phyloP scores from a whole-genome alignment of 2,329 filamentous ascomycete genomes.

The Parafenestella ontariensis region DNA sequence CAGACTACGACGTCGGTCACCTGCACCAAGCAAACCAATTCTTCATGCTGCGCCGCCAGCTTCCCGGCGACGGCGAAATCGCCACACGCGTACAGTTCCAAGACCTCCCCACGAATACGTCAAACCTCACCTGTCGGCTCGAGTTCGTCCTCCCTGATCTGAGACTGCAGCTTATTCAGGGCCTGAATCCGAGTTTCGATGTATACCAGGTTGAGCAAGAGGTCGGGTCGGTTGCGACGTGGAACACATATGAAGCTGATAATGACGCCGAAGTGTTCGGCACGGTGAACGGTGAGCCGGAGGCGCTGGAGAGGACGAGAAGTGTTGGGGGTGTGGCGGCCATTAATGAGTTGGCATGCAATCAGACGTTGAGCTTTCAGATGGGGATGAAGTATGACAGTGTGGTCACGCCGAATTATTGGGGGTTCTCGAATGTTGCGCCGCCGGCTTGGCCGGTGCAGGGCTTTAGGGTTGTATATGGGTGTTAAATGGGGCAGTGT shows the following conservation, averaged over 20 bases:
- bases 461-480: constrained; percentile 35
- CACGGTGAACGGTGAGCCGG: constrained; percentile 27
- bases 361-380: constrained; percentile 38
- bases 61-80: constrained; percentile 23
- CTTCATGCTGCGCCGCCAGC: constrained; percentile 40
- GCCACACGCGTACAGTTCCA: constrained; percentile 36
- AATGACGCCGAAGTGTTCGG: constrained; percentile 23
- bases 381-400: constrained; percentile 37
- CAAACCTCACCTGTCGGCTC: constrained; percentile 32
- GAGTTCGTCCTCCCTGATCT: constrained; percentile 32
- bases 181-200: constrained; percentile 32
- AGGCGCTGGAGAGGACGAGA: constrained; percentile 20
- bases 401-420: constrained; percentile 31
- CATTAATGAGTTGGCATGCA: constrained; percentile 27
- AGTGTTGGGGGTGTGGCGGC: constrained; percentile 24
- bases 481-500: constrained; percentile 23
- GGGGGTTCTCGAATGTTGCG: constrained; percentile 32
- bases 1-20: constrained; percentile 22
- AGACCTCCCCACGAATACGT: constrained; percentile 3
- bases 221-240: constrained; percentile 21
- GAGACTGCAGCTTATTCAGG: constrained; percentile 19
- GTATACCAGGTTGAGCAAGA: constrained; percentile 32
- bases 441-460: constrained; percentile 34
- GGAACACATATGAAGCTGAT: constrained; percentile 27
- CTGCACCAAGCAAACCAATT: constrained; percentile 27